Conservation (phyloP, 106 monocot genomes). For the Xerophyta viscosa region DNA sequence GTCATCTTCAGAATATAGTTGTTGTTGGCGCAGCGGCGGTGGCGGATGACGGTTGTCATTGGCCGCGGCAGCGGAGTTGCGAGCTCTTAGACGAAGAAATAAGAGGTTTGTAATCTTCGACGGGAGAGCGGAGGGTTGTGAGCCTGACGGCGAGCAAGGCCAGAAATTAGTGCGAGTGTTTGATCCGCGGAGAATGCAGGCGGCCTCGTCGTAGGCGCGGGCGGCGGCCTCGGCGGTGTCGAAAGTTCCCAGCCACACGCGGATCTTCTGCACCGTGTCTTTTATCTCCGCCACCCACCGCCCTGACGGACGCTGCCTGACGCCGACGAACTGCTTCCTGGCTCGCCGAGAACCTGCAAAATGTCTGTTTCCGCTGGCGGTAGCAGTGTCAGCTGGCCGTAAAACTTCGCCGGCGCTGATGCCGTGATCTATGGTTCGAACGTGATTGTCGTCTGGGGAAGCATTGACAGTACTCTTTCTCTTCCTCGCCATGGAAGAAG, state of each 20-base stretch:
- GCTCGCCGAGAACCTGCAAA: conserved; percentile 11
- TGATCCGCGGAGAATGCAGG: conserved; percentile 11
- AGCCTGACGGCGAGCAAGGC: conserved; percentile 15
- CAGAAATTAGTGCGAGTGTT: conserved; percentile 26
- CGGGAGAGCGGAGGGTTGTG: conserved; percentile 24
- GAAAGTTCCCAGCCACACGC: conserved; percentile 54
- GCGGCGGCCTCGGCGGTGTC: conserved; percentile 43
- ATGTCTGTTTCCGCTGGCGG: no score
- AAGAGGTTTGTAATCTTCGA: conserved; percentile 36
- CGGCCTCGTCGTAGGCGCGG: conserved; percentile 31
- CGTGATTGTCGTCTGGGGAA: not conserved
- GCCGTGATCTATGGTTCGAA: no score
- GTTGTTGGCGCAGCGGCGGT: conserved; percentile 3
- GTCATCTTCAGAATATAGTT: no score
- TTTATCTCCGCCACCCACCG: conserved; percentile 38
- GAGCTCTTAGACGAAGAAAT: conserved; percentile 24
- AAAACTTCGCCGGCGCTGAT: no score
- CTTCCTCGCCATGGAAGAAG: conserved; percentile 19
- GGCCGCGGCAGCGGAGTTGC: conserved; percentile 4
- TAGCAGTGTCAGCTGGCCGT: not conserved
- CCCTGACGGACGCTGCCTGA: conserved; percentile 28
- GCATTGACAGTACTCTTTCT: conserved; percentile 18
- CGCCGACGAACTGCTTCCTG: conserved; percentile 23
- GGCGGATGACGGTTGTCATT: conserved; percentile 2
- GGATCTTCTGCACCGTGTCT: conserved; percentile 32